Conservation (phyloP, 2,329 filamentous ascomycete species). For the Alternaria gansuensis region DNA sequence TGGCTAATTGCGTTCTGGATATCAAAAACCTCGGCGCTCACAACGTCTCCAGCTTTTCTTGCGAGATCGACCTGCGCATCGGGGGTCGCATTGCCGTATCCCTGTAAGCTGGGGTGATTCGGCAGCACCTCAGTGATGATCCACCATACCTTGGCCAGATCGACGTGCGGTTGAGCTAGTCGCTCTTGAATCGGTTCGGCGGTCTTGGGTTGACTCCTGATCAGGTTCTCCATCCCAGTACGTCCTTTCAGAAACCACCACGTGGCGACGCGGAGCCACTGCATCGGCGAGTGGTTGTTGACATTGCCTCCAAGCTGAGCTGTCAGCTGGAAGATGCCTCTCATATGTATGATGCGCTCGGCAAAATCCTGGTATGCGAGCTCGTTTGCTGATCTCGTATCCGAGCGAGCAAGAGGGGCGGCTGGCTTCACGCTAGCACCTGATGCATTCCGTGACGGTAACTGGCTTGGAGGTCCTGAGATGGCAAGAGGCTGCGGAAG, state of each 20-base stretch:
- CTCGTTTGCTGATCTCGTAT: slow-evolving; percentile 46
- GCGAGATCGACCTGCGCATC: slow-evolving; percentile 52
- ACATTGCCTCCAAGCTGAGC: slow-evolving; percentile 76
- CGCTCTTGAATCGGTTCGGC: slow-evolving; percentile 61
- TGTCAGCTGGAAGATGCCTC: slow-evolving; percentile 78
- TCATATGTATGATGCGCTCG: slow-evolving; percentile 74
- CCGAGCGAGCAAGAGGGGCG: slow-evolving; percentile 39
- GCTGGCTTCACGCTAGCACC: slow-evolving; percentile 25
- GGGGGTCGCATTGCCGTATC: slow-evolving; percentile 36
- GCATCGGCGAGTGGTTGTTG: slow-evolving; percentile 67
- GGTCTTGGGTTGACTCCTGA: slow-evolving; percentile 69
- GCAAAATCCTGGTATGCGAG: slow-evolving; percentile 73
- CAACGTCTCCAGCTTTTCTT: slow-evolving; percentile 55
- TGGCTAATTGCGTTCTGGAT: slow-evolving; percentile 66
- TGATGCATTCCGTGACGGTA: slow-evolving; percentile 31
- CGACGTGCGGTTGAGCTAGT: slow-evolving; percentile 79
- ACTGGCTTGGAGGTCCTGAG: slow-evolving; percentile 11
- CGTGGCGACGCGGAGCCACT: slow-evolving; percentile 75
- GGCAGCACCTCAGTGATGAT: slow-evolving; percentile 62
- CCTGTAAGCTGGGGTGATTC: slow-evolving; percentile 44
- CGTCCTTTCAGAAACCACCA: slow-evolving; percentile 94
- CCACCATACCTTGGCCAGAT: slow-evolving; percentile 88
- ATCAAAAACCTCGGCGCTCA: slow-evolving; percentile 59
- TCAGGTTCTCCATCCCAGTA: slow-evolving; percentile 74
- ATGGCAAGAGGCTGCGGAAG: neutral